Percentiles rank a stretch among this genome's conserved stretches.
Conservation (phyloP, 75 land plant species). For the Isoetes taiwanensis region DNA sequence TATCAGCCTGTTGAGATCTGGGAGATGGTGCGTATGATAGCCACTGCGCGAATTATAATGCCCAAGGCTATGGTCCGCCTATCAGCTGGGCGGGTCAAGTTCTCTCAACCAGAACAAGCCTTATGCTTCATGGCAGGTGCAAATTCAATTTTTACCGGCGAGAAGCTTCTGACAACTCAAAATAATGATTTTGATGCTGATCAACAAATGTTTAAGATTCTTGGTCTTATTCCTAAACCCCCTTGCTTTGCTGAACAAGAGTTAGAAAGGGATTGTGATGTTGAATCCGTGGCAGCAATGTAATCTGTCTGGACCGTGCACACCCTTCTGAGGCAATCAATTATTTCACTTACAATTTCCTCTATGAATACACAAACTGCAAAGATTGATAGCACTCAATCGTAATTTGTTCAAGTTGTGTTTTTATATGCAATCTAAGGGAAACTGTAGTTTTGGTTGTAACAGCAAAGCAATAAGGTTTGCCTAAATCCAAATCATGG, state of each 20-base stretch:
- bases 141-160: constrained; percentile 96
- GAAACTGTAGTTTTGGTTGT: too few species aligned
- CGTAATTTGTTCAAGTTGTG: too few species aligned
- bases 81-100: constrained; percentile 88
- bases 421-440: too few species aligned
- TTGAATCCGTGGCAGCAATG: too few species aligned
- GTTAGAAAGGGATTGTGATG: too few species aligned
- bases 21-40: constrained; percentile 99
- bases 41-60: constrained; percentile 91
- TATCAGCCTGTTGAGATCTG: constrained; percentile 97
- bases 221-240: constrained; percentile 84
- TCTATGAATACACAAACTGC: too few species aligned
- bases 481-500: too few species aligned
- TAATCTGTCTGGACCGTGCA: too few species aligned
- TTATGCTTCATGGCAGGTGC: constrained; percentile 96
- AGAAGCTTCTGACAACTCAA: constrained; percentile 88
- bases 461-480: too few species aligned
- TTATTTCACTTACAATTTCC: too few species aligned
- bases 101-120: constrained; percentile 93
- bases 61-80: constrained; percentile 96
- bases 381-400: too few species aligned
- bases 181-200: constrained; percentile 93
- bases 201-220: constrained; percentile 78
- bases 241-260: constrained; percentile 48
- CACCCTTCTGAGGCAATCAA: too few species aligned